These are phyloP conservation scores for Blastobotrys mokoenaii DNA, from an alignment of 805 yeast species.

Conservation along the genomic window DNA sequence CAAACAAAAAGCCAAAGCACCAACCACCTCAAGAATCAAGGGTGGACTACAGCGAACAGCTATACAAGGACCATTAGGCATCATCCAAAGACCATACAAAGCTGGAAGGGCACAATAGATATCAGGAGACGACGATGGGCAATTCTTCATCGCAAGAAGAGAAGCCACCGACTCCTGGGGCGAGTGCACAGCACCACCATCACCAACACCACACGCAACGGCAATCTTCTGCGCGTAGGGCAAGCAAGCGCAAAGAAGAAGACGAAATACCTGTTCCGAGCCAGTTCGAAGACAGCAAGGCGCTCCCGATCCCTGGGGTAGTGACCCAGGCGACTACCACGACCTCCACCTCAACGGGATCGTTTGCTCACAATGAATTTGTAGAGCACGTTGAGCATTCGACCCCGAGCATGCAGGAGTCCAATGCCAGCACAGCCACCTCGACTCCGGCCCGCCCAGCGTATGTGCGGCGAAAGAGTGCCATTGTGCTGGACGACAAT, in stretches of 20 bases:
- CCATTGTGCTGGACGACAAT: conserved; percentile 49
- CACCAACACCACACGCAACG: neutral
- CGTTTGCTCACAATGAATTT: conserved; percentile 9
- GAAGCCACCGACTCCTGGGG: conserved; percentile 6
- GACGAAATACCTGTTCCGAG: neutral
- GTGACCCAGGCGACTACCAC: conserved; percentile 4
- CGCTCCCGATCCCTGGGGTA: conserved; percentile 1
- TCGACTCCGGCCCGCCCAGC: conserved; percentile 10
- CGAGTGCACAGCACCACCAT: neutral
- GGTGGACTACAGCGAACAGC: neutral
- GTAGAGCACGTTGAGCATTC: conserved; percentile 2
- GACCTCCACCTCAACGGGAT: neutral
- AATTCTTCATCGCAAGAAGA: conserved; percentile 19
- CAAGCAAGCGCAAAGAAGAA: neutral
- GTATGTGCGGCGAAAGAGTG: conserved; percentile 50
- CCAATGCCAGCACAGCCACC: conserved; percentile 1
- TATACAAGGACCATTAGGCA: neutral
- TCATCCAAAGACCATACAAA: neutral
- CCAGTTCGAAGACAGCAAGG: neutral
- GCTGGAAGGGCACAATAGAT: neutral
- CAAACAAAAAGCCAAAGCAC: no score
- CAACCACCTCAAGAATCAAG: neutral
- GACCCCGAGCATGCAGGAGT: neutral
- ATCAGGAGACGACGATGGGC: conserved; percentile 10
- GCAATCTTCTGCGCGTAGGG: neutral